A percentile compares a stretch with the other conserved stretches of the same genome.
These are phyloP conservation scores for Agaricus subrufescens DNA, from an alignment of 768 basidiomycete species.

Conservation along the genomic window DNA sequence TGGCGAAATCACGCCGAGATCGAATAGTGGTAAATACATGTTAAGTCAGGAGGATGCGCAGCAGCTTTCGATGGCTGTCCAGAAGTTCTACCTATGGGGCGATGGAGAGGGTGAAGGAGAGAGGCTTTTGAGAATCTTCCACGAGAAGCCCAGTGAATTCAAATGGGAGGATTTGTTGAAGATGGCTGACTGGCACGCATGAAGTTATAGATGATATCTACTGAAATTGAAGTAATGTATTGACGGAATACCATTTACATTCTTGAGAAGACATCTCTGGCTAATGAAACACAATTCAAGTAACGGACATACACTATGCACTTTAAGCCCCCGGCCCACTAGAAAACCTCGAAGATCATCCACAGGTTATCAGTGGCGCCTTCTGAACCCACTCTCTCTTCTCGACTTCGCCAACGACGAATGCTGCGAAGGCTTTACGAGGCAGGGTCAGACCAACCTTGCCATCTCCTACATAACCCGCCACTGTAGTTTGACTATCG, in stretches of 20 bases:
- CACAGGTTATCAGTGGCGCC: constrained; percentile 35
- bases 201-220: background rate
- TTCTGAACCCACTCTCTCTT: constrained; percentile 56
- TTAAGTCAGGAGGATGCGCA: constrained; percentile 83
- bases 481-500: constrained; percentile 36
- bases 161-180: constrained; percentile 78
- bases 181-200: constrained; percentile 31
- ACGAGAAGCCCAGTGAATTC: constrained; percentile 75
- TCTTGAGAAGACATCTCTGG: no score
- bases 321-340: no score
- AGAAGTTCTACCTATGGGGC: constrained; percentile 81
- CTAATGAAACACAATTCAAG: no score
- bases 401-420: constrained; percentile 53
- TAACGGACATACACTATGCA: background rate
- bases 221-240: no score
- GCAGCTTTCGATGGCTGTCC: constrained; percentile 70
- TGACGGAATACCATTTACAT: no score
- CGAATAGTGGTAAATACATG: constrained; percentile 45
- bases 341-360: background rate
- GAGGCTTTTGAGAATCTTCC: constrained; percentile 64
- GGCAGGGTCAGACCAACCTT: constrained; percentile 45
- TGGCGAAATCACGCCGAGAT: constrained; percentile 83
- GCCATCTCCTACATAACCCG: constrained; percentile 66
- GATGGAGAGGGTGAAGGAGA: constrained; percentile 20
- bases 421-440: constrained; percentile 55